Base-by-base conservation (phyloP, 139 green algal genomes). In the Tetradesmus obliquus region DNA sequence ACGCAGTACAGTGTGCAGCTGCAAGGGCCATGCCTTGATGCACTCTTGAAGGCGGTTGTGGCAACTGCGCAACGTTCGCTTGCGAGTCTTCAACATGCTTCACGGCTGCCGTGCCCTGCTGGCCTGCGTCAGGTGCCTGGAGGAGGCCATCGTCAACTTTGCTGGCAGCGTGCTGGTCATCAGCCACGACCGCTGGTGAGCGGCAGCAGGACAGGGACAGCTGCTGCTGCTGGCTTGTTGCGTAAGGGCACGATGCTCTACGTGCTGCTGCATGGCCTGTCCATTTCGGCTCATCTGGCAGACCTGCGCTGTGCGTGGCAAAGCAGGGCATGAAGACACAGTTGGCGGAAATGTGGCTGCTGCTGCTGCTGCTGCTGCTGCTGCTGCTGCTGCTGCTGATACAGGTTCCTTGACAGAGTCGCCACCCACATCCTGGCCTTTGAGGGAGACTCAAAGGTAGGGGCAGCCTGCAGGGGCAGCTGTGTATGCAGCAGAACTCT, bases 401-500 rank as follows among this genome's bases (percentile, higher is more conserved):
- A 3, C 76, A 55, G 76, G 24, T 91, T 85, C 76, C 94, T 98
- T 20, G 95, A 98, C 92, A 93, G 97, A 1, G 87, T 98, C 5
- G 95, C 95, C 5, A 98, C 96, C 2, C 97, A 98, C 93, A 98
- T 99, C 89, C 81, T 99, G 22, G 96, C 97, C 0, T 99, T 96
- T 91, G 97, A 99, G 90, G 97, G 95, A 51, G 95, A 99, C 94
- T 91, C 84, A 82, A 93, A 96, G 93, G 94, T 95, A 80, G 3
- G 69, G 0, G 55, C 17, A 22, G 55, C 12, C 3, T 74, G 55
- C 55, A 79, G 55, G 60, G 32, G 32, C 32, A 45, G 32, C 32
- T 45, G 32, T 0, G 0, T 0, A 45, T 45, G 32, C 32, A 45
- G 32, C 32, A 45, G 32, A 45, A 45, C 32, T 45, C 0, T 45